Evolutionary conservation across 371 early-diverging fungal genomes (phyloP), one percentile per base, ranked within the genome.

Genomic region (Paraphysoderma sedebokerense): DNA sequence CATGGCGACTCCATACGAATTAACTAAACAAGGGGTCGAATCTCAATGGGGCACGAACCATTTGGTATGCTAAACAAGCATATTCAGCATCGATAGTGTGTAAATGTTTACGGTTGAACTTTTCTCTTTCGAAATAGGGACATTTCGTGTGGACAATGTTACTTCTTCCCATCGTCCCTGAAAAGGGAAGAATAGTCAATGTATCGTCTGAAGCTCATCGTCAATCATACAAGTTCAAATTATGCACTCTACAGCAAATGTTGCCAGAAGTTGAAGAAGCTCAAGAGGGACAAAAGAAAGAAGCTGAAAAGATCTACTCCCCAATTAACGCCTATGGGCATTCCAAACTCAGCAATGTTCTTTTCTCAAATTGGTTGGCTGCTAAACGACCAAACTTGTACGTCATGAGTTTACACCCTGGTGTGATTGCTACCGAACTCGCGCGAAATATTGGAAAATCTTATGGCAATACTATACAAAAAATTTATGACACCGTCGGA

Each of bases 11-110:
- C 52, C 50, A 23, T 53, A 49, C 5, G 58, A 50, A 15, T 29
- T 62, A 41, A 70, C 75, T 17, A 54, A 58, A 11, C 68, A 74
- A 47, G 75, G 75, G 5, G 50, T 70, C 46, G 77, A 74, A 52
- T 55, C 56, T 48, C 68, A 71, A 42, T 68, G 66, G 47, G 72
- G 66, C 39, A 63, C 63, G 37, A 76, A 76, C 53, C 74, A 77
- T 32, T 52, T 70, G 45, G n/a, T n/a, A n/a, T n/a, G n/a, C n/a
- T n/a, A n/a, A n/a, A n/a, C n/a, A n/a, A n/a, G n/a, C n/a, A n/a
- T n/a, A n/a, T n/a, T n/a, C n/a, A n/a, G n/a, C n/a, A n/a, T n/a
- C n/a, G n/a, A n/a, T n/a, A n/a, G n/a, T n/a, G n/a, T n/a, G n/a
- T n/a, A n/a, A n/a, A n/a, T n/a, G n/a, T n/a, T n/a, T n/a, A n/a